Evolutionary conservation across 192 early-diverging fungal species (phyloP).

Genomic region (Neocallimastix lanati): DNA sequence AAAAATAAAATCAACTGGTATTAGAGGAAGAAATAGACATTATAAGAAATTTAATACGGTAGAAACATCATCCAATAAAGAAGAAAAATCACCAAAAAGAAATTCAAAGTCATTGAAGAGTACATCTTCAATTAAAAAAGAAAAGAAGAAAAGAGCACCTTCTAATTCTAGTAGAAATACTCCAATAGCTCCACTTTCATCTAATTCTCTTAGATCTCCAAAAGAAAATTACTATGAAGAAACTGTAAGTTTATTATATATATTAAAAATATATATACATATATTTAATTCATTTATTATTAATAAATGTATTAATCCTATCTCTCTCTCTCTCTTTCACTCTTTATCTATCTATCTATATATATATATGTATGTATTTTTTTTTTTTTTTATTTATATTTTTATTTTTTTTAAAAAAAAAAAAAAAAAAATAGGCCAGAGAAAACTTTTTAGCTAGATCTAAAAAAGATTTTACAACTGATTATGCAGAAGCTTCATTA

Average conservation of each 20-base stretch:
- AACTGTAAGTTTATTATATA: neutral
- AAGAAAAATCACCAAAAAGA: neutral
- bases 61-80: neutral
- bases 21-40: neutral
- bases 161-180: neutral
- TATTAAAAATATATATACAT: too few species aligned
- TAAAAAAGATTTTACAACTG: neutral
- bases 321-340: too few species aligned
- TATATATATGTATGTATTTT: too few species aligned
- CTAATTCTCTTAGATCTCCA: neutral
- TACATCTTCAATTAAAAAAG: neutral
- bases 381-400: too few species aligned
- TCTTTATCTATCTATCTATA: too few species aligned
- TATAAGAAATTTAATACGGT: neutral
- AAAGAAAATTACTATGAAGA: neutral
- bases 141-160: neutral
- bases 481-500: neutral
- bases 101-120: neutral
- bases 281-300: too few species aligned
- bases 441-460: neutral
- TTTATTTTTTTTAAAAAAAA: too few species aligned
- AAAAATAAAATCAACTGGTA: neutral
- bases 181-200: neutral
- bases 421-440: neutral
- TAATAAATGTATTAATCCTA: too few species aligned